Percentiles rank a stretch among this genome's conserved stretches.
phyloP scores from a whole-genome alignment of 805 yeast genomes.

The Kazachstania africana region DNA sequence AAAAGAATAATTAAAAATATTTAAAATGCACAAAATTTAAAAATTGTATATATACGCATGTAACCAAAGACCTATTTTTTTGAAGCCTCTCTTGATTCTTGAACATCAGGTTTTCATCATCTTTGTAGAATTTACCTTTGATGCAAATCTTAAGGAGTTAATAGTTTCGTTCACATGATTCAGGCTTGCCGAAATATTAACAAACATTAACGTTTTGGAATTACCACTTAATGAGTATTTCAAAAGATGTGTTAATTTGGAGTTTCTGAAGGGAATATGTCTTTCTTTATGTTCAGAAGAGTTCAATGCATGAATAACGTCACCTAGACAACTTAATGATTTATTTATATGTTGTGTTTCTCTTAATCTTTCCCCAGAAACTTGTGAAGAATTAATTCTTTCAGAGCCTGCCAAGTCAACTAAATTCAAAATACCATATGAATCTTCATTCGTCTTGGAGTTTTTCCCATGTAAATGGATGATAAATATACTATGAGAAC shows the following conservation, averaged over 20 bases:
- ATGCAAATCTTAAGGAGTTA: conserved; percentile 81
- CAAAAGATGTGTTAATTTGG: conserved; percentile 77
- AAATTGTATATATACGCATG: neutral
- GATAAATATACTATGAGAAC: conserved; percentile 81
- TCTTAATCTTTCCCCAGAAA: conserved; percentile 62
- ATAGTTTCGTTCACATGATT: conserved; percentile 63
- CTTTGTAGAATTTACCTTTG: conserved; percentile 58
- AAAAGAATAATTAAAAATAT: no score
- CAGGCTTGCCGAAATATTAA: conserved; percentile 62
- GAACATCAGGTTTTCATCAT: conserved; percentile 13
- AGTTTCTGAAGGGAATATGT: conserved; percentile 90
- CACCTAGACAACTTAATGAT: conserved; percentile 80
- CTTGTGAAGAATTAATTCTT: conserved; percentile 63
- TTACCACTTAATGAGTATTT: conserved; percentile 77
- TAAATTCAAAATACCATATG: conserved; percentile 58
- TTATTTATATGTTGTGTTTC: conserved; percentile 87
- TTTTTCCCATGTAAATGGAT: conserved; percentile 49
- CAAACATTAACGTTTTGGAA: conserved; percentile 89
- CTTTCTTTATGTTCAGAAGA: conserved; percentile 24
- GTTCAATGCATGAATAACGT: conserved; percentile 71
- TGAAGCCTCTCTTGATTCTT: no score
- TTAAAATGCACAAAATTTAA: neutral
- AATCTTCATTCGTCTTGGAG: conserved; percentile 33
- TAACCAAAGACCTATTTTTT: neutral
- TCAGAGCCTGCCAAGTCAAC: conserved; percentile 95